Percentiles rank a stretch among this genome's conserved stretches.
phyloP scores from a whole-genome alignment of 306 rosid species.

The Quercus variabilis region DNA sequence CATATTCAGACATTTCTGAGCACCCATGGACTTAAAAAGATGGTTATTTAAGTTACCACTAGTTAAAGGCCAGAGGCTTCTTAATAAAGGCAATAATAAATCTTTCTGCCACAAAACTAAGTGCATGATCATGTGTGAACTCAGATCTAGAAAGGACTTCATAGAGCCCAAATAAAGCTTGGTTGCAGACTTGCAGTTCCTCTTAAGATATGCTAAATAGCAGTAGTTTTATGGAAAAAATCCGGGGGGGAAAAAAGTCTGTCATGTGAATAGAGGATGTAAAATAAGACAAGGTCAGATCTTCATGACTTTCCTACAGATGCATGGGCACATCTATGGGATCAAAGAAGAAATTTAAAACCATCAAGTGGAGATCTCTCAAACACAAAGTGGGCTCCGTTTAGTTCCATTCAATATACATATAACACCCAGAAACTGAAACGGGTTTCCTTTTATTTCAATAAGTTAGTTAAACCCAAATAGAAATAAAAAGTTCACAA shows the following conservation, averaged over 20 bases:
- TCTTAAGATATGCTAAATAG: not conserved
- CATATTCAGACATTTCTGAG: not conserved
- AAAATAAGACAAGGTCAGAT: not conserved
- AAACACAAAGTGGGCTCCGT: not conserved
- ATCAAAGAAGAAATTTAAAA: not conserved
- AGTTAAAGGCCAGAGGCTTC: not conserved
- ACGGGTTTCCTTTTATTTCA: not conserved
- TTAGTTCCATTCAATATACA: not conserved
- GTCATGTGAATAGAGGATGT: not conserved
- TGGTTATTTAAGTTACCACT: not conserved
- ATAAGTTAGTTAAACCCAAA: not conserved
- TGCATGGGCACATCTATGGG: not conserved
- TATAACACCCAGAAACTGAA: not conserved
- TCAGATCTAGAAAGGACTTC: not conserved
- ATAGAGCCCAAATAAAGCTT: not conserved
- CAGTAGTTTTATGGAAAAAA: not conserved
- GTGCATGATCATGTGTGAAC: not conserved
- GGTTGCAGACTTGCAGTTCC: not conserved
- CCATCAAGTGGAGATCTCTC: not conserved
- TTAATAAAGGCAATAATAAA: not conserved
- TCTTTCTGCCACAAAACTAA: not conserved
- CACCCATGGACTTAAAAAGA: not conserved
- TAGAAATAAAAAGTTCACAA: not conserved
- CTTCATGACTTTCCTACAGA: not conserved
- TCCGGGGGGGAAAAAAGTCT: not conserved